These are phyloP conservation scores for Phragmites australis DNA, from an alignment of 176 grass and related monocot species.

Conservation along the genomic window DNA sequence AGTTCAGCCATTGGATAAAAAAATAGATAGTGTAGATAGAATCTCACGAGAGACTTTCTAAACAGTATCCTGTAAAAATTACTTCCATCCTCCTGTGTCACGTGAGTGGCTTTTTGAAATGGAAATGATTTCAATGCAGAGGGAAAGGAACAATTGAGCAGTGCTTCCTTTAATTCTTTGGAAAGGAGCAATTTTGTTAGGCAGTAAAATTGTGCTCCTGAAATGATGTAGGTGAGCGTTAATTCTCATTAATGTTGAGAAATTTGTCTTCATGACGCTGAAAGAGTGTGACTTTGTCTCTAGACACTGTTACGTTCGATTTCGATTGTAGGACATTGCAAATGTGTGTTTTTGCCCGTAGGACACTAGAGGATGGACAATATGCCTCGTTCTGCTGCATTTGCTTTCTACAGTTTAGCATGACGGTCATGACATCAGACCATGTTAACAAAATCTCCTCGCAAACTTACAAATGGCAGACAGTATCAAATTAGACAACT, in stretches of 20 bases:
- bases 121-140: background rate
- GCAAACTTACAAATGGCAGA: background rate
- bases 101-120: background rate
- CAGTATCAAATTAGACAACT: background rate
- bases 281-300: too few species aligned
- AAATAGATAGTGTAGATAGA: too few species aligned
- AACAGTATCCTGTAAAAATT: too few species aligned
- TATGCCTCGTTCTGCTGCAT: too few species aligned
- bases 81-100: background rate
- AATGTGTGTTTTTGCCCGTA: too few species aligned
- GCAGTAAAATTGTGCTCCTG: background rate
- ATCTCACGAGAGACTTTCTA: too few species aligned
- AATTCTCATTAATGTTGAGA: background rate
- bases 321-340: too few species aligned
- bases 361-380: too few species aligned
- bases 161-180: background rate
- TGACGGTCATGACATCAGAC: background rate
- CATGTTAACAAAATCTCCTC: too few species aligned
- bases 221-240: background rate
- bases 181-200: background rate
- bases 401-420: background rate
- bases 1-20: too few species aligned
- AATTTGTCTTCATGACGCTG: too few species aligned
- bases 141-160: background rate
- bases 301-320: too few species aligned